Evolutionary conservation across 2,329 filamentous ascomycete species (phyloP).

Genomic region (Monosporascus sp.): DNA sequence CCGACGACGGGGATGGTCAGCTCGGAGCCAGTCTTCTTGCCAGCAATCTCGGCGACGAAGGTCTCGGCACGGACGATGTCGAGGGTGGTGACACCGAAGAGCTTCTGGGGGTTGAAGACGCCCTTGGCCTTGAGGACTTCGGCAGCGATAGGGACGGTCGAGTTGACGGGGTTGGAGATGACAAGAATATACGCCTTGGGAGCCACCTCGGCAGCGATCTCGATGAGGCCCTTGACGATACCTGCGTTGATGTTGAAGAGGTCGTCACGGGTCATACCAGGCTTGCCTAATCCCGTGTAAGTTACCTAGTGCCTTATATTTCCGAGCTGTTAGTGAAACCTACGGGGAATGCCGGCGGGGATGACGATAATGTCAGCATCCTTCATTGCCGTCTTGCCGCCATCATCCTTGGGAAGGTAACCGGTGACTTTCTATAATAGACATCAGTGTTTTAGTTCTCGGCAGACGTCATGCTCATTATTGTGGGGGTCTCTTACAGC

Average conservation of each 20-base stretch:
- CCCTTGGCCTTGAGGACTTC: conserved; percentile 92
- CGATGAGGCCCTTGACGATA: conserved; percentile 90
- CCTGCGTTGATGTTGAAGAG: conserved; percentile 99
- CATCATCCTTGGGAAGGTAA: conserved; percentile 80
- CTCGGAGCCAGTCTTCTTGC: conserved; percentile 76
- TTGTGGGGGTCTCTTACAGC: conserved; percentile 50
- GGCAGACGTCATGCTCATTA: not conserved
- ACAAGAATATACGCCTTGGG: conserved; percentile 94
- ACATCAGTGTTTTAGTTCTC: conserved; percentile 24
- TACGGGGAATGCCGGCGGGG: conserved; percentile 95
- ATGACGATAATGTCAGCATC: conserved; percentile 96
- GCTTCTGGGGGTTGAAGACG: conserved; percentile 90
- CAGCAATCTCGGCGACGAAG: conserved; percentile 81
- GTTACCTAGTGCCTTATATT: conserved; percentile 9
- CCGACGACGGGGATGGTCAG: conserved; percentile 88
- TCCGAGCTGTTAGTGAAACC: conserved; percentile 28
- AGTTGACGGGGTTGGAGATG: conserved; percentile 99
- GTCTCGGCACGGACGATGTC: conserved; percentile 98
- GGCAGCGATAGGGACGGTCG: conserved; percentile 93
- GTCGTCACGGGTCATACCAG: conserved; percentile 98
- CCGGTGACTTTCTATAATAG: conserved; percentile 69
- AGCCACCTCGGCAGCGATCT: conserved; percentile 78
- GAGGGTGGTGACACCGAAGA: conserved; percentile 97
- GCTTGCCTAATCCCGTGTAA: conserved; percentile 66
- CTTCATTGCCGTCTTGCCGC: conserved; percentile 82